Evolutionary conservation across 257 asterid species (phyloP), one percentile per base, ranked within the genome.

Genomic region (Nicotiana tabacum): DNA sequence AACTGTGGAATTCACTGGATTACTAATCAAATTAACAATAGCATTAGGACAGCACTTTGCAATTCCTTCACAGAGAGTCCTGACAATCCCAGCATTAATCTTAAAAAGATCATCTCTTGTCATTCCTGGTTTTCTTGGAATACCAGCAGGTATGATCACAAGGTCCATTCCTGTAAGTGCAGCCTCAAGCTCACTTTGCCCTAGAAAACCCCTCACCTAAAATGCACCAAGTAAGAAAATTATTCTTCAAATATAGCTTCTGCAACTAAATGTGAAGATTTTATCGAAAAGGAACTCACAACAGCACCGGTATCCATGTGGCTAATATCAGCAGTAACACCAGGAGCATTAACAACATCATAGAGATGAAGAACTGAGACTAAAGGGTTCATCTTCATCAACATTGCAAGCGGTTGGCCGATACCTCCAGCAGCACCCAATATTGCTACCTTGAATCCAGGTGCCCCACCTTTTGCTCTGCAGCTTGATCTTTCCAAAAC

Each of bases 261-360:
- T 27, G 69, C 3, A 64, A 29, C 3, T 43, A 43, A 43, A 8
- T 43, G 48, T 48, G 80, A 48, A 51, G 80, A 55, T 29, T 3
- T 4, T 51, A 4, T 24, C 4, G 64, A 51, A 29, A 76, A 76
- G 18, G 6, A 9, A 82, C 94, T 81, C 83, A 92, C 97, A 85
- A 94, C 97, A 67, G 99, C 99, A 66, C 98, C 96, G 29, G 99
- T 94, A 81, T 95, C 99, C 97, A 95, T 95, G 89, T 95, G 99
- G 84, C 99, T 92, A 64, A 95, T 84, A 84, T 95, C 99, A 86
- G 98, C 99, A 66, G 98, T 94, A 72, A 95, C 99, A 39, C 99
- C 99, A 37, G 98, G 99, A 78, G 97, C 51, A 69, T 95, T 95
- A 53, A 95, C 99, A 66, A 95, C 99, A 83, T 95, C 99, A 78